Conservation (phyloP, 768 basidiomycete species). For the Mycena galericulata region DNA sequence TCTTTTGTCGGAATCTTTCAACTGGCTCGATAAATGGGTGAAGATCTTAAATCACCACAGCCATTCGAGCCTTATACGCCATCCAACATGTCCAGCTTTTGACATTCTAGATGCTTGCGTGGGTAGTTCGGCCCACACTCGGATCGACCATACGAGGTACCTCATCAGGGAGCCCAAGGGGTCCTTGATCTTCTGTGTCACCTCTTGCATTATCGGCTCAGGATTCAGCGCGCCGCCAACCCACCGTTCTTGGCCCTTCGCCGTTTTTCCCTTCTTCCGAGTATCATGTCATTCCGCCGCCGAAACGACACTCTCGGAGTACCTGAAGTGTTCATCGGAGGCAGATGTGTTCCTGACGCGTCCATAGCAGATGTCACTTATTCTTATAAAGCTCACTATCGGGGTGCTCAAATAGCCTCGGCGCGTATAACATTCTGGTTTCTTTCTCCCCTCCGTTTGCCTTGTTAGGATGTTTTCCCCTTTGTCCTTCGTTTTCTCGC, state of each 20-base stretch:
- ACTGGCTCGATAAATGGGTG: no score
- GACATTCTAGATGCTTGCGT: slow-evolving; percentile 17
- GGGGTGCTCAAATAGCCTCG: slow-evolving; percentile 19
- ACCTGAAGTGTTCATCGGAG: slow-evolving; percentile 25
- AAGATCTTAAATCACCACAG: no score
- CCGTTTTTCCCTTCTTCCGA: background rate
- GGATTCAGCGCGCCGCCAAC: background rate
- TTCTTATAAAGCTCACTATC: slow-evolving; percentile 22
- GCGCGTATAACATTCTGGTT: background rate
- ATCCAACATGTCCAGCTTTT: background rate
- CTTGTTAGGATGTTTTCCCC: slow-evolving; percentile 44
- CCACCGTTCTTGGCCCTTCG: background rate
- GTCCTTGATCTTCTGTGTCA: slow-evolving; percentile 30
- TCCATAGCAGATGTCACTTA: slow-evolving; percentile 28
- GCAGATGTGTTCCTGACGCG: slow-evolving; percentile 26
- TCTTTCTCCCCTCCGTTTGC: slow-evolving; percentile 12
- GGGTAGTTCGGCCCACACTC: slow-evolving; percentile 5
- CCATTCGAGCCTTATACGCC: no score
- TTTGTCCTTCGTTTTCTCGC: slow-evolving; percentile 13
- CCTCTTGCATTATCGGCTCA: background rate
- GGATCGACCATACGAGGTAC: background rate
- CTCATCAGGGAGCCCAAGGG: background rate
- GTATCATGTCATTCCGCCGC: slow-evolving; percentile 12
- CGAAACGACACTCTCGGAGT: slow-evolving; percentile 9
- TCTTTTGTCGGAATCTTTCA: no score